Percentiles rank a stretch among this genome's conserved stretches.
Conservation (phyloP, 345 rosid genomes). For the Clausena lansium region DNA sequence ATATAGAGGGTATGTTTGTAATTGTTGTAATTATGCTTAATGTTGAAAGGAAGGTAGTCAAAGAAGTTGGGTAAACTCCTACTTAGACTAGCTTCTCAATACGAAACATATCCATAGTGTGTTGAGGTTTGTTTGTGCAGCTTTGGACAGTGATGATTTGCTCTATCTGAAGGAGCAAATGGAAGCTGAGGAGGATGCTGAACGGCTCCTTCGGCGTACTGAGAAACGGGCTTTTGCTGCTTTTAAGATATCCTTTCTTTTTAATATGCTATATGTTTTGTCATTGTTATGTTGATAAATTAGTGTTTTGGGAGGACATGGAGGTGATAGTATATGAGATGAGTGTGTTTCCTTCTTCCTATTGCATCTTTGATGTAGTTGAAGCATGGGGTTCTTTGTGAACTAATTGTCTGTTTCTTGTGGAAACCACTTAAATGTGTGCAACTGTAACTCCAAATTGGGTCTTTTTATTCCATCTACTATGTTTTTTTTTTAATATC, state of each 20-base stretch:
- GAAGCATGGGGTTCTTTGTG: background rate
- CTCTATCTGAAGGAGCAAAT: conserved; percentile 97
- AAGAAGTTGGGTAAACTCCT: background rate
- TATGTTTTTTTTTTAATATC: background rate
- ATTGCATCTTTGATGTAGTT: background rate
- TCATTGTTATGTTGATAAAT: background rate
- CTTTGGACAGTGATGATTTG: conserved; percentile 97
- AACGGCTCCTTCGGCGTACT: conserved; percentile 89
- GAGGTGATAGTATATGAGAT: background rate
- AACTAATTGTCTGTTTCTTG: background rate
- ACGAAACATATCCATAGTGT: conserved; percentile 5
- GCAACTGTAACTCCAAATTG: background rate
- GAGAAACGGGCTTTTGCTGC: conserved; percentile 98
- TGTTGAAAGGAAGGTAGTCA: background rate
- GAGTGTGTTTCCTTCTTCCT: too few relatives aligned
- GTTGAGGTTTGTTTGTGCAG: conserved; percentile 55
- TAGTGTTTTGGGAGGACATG: background rate
- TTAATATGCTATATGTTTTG: too few relatives aligned
- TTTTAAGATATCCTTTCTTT: conserved; percentile 84
- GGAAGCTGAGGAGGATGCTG: conserved; percentile 99
- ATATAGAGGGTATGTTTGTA: background rate
- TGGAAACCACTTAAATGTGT: background rate
- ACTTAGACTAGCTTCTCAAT: background rate
- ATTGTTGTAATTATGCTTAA: background rate
- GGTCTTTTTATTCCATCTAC: background rate